Percentiles rank a stretch among this genome's conserved stretches.
Conservation (phyloP, 2,329 filamentous ascomycete genomes). For the Blastomyces gilchristii region DNA sequence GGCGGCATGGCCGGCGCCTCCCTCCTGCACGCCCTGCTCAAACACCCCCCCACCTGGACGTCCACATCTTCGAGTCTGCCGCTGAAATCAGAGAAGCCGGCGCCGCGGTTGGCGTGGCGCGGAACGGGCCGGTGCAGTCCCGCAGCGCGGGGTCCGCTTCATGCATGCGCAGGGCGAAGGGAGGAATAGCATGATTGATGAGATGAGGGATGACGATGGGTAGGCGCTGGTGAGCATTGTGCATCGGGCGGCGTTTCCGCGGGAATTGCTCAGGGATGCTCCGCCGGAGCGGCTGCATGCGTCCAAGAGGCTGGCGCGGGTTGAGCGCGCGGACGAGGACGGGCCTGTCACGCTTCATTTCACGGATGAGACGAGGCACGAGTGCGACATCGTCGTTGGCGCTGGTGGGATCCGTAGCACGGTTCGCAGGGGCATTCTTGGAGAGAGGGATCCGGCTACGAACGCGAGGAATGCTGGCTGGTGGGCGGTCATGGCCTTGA, state of each 20-base stretch:
- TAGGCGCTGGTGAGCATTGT: not conserved
- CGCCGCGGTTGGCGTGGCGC: constrained; percentile 32
- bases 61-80: constrained; percentile 32
- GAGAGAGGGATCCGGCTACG: not conserved
- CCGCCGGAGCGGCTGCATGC: not conserved
- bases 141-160: constrained; percentile 18
- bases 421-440: not conserved
- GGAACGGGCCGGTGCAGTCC: constrained; percentile 20
- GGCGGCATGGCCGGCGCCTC: constrained; percentile 33
- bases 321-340: not conserved
- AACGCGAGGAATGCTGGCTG: not conserved
- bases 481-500: not conserved
- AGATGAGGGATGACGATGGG: not conserved
- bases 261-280: not conserved
- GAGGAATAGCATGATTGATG: not conserved
- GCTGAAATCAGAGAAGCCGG: constrained; percentile 27
- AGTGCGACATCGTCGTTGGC: not conserved
- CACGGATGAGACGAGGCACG: not conserved
- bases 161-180: not conserved
- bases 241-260: not conserved
- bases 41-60: constrained; percentile 24
- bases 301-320: not conserved
- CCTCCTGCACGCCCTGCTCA: constrained; percentile 29
- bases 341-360: not conserved
- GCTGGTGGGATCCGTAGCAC: not conserved